Base-by-base conservation (phyloP, 306 rosid genomes). In the Lagenaria siceraria region DNA sequence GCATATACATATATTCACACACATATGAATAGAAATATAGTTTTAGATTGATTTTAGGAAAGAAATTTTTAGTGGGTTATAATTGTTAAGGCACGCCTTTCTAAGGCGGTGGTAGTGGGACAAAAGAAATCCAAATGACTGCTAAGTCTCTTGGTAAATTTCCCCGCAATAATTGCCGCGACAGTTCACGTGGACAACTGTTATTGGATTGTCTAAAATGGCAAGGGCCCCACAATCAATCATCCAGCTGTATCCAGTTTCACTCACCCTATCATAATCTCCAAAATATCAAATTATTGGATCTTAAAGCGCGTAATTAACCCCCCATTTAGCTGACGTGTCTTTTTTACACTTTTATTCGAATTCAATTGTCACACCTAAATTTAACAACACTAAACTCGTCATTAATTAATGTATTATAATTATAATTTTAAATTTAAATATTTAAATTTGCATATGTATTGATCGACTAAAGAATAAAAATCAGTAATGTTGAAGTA, bases 231-330 rank as follows among this genome's bases (percentile, higher is more conserved):
- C 75, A 81, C 78, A 14, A 58, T 56, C 31, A 15, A 8, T n/a
- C 27, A 78, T 80, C 87, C 88, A 90, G 89, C 90, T 90, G 93
- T 81, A 40, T 54, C 69, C 22, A 51, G 36, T 43, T 10, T 33
- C n/a, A 54, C 10, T n/a, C 55, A 8, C 27, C 13, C 43, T 27
- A 49, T 14, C 42, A 27, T 49, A 70, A 61, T 63, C 70, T 63
- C 48, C 72, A 18, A 46, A 12, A 12, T 10, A 38, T 31, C 33
- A 25, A 70, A 70, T 70, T 42, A 70, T 70, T 48, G 38, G 55
- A 13, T 25, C 22, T 7, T 71, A 46, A 71, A 48, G 38, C 76
- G 76, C 76, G 59, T 46, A 25, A 71, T 25, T 43, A 43, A 69
- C 24, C 21, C 49, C 69, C 22, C 13, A 14, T 48, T 71, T 68